Conservation (phyloP, 1,284 basidiomycete genomes). For the Microbotryum intermedium region DNA sequence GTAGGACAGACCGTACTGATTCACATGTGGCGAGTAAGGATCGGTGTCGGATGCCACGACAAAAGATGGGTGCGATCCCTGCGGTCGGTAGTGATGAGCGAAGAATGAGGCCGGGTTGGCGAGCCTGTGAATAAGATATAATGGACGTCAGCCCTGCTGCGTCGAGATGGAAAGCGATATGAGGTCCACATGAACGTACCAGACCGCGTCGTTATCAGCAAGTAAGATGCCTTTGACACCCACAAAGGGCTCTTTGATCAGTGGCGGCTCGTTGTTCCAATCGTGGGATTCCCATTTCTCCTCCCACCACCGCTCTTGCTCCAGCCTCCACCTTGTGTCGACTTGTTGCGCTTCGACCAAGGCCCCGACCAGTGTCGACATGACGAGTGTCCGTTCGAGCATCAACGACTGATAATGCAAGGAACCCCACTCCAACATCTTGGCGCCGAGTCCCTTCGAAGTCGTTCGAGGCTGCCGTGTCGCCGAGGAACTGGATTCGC, state of each 20-base stretch:
- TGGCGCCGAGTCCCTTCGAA: background rate
- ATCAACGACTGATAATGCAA: slow-evolving; percentile 29
- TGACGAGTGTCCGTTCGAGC: slow-evolving; percentile 27
- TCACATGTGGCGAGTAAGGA: slow-evolving; percentile 6
- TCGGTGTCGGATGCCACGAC: slow-evolving; percentile 26
- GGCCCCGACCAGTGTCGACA: slow-evolving; percentile 21
- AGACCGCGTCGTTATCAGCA: slow-evolving; percentile 31
- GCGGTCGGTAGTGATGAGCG: slow-evolving; percentile 23
- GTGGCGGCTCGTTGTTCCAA: slow-evolving; percentile 14
- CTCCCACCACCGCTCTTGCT: slow-evolving; percentile 8
- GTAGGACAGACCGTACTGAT: slow-evolving; percentile 17
- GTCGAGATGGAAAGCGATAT: background rate
- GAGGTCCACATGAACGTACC: slow-evolving; percentile 11
- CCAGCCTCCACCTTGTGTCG: slow-evolving; percentile 4
- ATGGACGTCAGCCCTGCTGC: background rate
- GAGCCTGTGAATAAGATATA: slow-evolving; percentile 13
- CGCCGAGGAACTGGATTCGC: background rate
- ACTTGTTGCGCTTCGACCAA: slow-evolving; percentile 21
- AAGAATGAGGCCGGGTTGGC: slow-evolving; percentile 21
- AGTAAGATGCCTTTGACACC: slow-evolving; percentile 27
- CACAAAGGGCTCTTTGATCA: slow-evolving; percentile 1
- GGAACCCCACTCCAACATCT: slow-evolving; percentile 24
- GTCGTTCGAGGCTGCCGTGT: background rate
- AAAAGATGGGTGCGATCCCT: slow-evolving; percentile 19
- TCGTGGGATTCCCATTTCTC: slow-evolving; percentile 11